Percentiles rank a stretch among this genome's conserved stretches.
phyloP scores from a whole-genome alignment of 148 eudicot species.

The Tetragonia tetragonoides region DNA sequence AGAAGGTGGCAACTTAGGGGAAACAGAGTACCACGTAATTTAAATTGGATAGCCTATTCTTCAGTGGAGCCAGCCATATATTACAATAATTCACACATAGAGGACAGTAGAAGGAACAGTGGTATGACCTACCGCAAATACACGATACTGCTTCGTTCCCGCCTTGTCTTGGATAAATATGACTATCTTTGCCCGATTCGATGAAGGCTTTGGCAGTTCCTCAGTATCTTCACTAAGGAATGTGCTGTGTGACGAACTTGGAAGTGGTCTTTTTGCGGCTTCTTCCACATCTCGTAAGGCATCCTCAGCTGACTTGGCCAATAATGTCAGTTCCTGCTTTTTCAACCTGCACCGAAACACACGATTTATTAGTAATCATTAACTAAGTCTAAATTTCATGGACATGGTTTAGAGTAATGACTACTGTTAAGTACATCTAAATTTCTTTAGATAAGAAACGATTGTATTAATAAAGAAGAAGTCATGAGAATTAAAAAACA shows the following conservation, averaged over 20 bases:
- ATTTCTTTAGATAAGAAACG: too few species aligned
- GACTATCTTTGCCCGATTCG: conserved; percentile 58
- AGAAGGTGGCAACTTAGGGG: too few species aligned
- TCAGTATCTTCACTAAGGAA: conserved; percentile 27
- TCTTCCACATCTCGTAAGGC: conserved; percentile 43
- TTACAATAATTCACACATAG: not conserved
- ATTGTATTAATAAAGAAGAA: too few species aligned
- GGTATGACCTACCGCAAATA: conserved; percentile 44
- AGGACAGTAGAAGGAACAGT: not conserved
- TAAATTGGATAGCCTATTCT: not conserved
- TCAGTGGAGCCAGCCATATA: not conserved
- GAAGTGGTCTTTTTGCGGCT: conserved; percentile 39
- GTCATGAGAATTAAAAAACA: too few species aligned
- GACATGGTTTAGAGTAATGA: too few species aligned
- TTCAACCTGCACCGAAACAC: conserved; percentile 40
- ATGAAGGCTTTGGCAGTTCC: conserved; percentile 36
- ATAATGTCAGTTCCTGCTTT: conserved; percentile 62
- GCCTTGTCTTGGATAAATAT: conserved; percentile 71
- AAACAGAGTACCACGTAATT: not conserved
- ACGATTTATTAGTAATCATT: not conserved
- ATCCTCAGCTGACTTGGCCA: conserved; percentile 46
- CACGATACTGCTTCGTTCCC: conserved; percentile 54
- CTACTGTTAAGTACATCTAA: too few species aligned
- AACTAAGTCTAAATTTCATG: too few species aligned
- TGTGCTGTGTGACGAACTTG: conserved; percentile 24